Evolutionary conservation across 2,329 filamentous ascomycete species (phyloP).

Genomic region (Pseudocercospora fijiensis): DNA sequence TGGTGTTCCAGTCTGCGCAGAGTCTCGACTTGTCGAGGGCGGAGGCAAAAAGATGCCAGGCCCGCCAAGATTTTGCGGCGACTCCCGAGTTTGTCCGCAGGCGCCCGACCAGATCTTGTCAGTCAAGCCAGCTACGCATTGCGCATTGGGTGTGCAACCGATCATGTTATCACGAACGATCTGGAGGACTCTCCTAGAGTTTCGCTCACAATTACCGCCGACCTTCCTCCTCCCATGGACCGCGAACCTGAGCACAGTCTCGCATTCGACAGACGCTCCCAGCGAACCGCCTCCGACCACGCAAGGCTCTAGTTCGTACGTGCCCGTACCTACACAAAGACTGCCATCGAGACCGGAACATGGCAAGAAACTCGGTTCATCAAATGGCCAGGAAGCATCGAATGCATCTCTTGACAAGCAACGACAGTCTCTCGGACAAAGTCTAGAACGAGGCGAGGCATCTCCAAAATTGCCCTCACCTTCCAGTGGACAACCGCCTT

Average conservation of each 20-base stretch:
- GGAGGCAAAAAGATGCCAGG: not conserved
- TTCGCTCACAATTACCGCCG: slow-evolving; percentile 53
- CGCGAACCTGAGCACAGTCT: slow-evolving; percentile 45
- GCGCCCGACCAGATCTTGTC: not conserved
- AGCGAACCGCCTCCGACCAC: slow-evolving; percentile 5
- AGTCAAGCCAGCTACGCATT: not conserved
- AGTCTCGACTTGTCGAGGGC: not conserved
- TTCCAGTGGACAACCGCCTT: slow-evolving; percentile 19
- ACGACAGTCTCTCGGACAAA: not conserved
- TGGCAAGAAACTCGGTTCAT: not conserved
- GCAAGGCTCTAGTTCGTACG: not conserved
- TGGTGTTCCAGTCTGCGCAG: slow-evolving; percentile 3
- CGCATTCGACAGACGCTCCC: slow-evolving; percentile 21
- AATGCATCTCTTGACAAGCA: not conserved
- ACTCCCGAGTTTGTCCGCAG: not conserved
- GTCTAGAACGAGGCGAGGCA: not conserved
- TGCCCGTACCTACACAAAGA: not conserved
- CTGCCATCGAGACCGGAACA: not conserved
- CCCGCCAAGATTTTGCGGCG: not conserved
- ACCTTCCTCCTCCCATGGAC: slow-evolving; percentile 55
- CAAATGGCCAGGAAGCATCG: not conserved
- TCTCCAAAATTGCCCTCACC: not conserved
- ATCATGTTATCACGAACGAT: slow-evolving; percentile 53
- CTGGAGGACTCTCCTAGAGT: slow-evolving; percentile 63
- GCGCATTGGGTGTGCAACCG: not conserved